Conservation (phyloP, 345 rosid species). For the Citrus unshiu region DNA sequence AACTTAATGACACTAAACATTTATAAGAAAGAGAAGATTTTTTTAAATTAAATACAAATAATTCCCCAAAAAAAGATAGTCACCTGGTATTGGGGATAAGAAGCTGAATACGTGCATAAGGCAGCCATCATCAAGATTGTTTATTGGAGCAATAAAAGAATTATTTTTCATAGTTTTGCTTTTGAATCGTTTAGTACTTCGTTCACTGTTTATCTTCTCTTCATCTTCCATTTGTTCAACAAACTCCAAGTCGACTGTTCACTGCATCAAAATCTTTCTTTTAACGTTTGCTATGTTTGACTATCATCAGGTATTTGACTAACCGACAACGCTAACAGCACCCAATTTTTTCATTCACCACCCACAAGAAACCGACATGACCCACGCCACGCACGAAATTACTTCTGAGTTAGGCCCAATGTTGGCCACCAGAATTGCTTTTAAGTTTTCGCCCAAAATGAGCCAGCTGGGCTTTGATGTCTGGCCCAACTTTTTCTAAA, state of each 20-base stretch:
- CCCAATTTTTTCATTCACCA: neutral
- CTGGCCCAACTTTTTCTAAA: too few species aligned
- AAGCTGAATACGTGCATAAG: slow-evolving; percentile 98
- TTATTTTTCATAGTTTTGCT: neutral
- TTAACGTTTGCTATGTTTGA: too few species aligned
- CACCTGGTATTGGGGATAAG: slow-evolving; percentile 90
- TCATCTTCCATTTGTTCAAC: neutral
- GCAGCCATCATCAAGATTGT: slow-evolving; percentile 92
- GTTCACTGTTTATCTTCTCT: neutral
- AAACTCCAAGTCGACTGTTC: neutral
- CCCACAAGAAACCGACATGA: neutral
- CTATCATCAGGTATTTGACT: neutral
- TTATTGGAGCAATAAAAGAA: slow-evolving; percentile 36
- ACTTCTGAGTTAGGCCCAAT: too few species aligned
- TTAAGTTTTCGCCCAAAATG: too few species aligned
- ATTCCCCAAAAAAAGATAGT: neutral
- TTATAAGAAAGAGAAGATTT: neutral
- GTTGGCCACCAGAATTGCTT: too few species aligned
- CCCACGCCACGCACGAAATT: neutral
- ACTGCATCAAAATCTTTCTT: neutral
- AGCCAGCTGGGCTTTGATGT: too few species aligned
- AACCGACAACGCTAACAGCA: neutral
- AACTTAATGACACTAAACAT: neutral
- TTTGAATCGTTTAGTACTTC: neutral
- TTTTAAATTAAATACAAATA: neutral